Evolutionary conservation across 805 yeast species (phyloP), one percentile per base, ranked within the genome.

Genomic region (Candida chauliodis): DNA sequence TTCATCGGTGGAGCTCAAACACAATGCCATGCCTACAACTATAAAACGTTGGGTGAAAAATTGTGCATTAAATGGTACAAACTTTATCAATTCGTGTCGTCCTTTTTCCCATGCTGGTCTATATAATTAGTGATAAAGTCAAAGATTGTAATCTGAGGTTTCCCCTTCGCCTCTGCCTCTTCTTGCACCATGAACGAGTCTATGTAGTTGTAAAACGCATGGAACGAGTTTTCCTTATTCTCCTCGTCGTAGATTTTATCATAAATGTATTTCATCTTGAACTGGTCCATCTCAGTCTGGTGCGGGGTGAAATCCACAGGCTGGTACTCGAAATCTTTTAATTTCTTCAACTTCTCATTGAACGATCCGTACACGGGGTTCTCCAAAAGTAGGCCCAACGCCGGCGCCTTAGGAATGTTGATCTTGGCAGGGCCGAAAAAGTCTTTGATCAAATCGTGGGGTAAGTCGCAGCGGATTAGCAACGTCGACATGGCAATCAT

Each of bases 331-430:
- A 14, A 19, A 14, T 33, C 26, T 15, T 96, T 97, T 52, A 83
- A 78, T 37, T 79, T 78, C 44, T 74, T 72, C 49, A 89, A 70
- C 55, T 78, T 76, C 20, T 71, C 66, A 61, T 93, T 93, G 59
- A 84, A 87, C 10, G 85, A 81, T 34, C 85, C 95, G 58, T 87
- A 93, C 9, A 90, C 95, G 0, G 99, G 99, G 41, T 84, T 79
- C 55, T 93, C 98, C 43, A 93, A 73, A 36, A 93, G 66, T 40
- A 93, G 69, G 0, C 99, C 99, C 44, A 93, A 70, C 19, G 98
- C 95, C 3, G 99, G 99, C 0, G 98, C 99, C 61, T 93, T 93
- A 40, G 99, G 99, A 47, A 93, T 85, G 54, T 90, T 89, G 45
- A 93, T 75, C 53, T 81, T 85, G 27, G 75, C 75, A 2, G 78